These are phyloP conservation scores for Aspergillus funiculosus DNA, from an alignment of 495 filamentous ascomycete species.

Conservation along the genomic window DNA sequence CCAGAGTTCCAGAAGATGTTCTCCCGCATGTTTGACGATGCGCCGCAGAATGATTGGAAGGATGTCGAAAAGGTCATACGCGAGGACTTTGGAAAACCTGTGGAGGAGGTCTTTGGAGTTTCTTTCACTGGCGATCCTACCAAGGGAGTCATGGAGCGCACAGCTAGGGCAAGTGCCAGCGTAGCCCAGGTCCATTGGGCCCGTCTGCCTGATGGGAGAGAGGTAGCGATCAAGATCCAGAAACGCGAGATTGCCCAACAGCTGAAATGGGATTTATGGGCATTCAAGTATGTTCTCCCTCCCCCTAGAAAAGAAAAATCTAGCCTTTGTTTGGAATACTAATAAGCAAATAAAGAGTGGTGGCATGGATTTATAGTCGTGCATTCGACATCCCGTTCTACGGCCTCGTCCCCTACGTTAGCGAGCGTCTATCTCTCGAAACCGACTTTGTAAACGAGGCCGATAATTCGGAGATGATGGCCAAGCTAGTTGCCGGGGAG, in stretches of 20 bases:
- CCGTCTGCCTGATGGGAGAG: conserved; percentile 69
- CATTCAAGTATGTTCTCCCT: conserved; percentile 69
- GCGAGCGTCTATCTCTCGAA: conserved; percentile 78
- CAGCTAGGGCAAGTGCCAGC: conserved; percentile 78
- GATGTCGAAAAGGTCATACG: conserved; percentile 81
- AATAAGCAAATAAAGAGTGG: conserved; percentile 47
- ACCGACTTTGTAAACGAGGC: conserved; percentile 94
- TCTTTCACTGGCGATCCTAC: conserved; percentile 61
- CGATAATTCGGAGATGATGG: conserved; percentile 79
- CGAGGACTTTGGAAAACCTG: conserved; percentile 78
- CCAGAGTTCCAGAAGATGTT: conserved; percentile 96
- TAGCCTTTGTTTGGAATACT: not conserved
- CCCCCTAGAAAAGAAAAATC: too few species aligned
- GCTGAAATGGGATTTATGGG: conserved; percentile 88
- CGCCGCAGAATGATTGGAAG: conserved; percentile 86
- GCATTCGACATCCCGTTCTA: conserved; percentile 88
- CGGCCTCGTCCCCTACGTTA: conserved; percentile 80
- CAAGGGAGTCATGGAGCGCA: conserved; percentile 82
- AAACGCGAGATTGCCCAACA: conserved; percentile 89
- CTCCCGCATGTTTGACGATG: conserved; percentile 93
- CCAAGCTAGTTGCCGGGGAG: conserved; percentile 67
- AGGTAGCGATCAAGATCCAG: conserved; percentile 94
- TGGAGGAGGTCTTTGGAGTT: conserved; percentile 85
- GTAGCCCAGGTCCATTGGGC: conserved; percentile 98
- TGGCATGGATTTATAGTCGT: conserved; percentile 67